These are phyloP conservation scores for Tolypocladium tropicale DNA, from an alignment of 2,329 filamentous ascomycete genomes.

Conservation along the genomic window DNA sequence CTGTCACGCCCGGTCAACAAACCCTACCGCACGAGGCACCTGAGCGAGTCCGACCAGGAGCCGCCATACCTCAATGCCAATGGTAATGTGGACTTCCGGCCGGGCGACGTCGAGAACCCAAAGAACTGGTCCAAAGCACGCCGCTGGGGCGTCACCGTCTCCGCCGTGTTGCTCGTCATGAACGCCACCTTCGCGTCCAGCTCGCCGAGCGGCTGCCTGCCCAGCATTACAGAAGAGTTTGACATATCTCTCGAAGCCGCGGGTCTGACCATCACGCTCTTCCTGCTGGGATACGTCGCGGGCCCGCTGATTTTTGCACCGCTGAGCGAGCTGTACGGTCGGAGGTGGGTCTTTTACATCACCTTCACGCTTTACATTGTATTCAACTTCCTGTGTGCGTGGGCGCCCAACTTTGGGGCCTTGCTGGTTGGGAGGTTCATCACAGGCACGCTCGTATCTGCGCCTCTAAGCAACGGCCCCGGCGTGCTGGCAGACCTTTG, in stretches of 20 bases:
- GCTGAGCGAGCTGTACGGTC: conserved; percentile 45
- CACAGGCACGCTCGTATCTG: conserved; percentile 43
- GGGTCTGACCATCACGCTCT: conserved; percentile 41
- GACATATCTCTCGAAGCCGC: conserved; percentile 35
- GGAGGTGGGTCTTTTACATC: conserved; percentile 41
- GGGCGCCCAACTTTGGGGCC: conserved; percentile 40
- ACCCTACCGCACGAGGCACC: conserved; percentile 33
- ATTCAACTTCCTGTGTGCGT: conserved; percentile 44
- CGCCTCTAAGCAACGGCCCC: conserved; percentile 35
- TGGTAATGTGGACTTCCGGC: conserved; percentile 40
- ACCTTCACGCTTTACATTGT: conserved; percentile 36
- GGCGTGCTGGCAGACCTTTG: conserved; percentile 45
- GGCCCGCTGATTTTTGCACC: conserved; percentile 50
- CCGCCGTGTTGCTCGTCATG: conserved; percentile 35
- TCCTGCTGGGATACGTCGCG: conserved; percentile 45
- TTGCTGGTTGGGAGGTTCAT: conserved; percentile 45
- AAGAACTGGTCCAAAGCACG: conserved; percentile 33
- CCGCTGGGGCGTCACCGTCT: conserved; percentile 30
- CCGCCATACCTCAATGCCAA: conserved; percentile 34
- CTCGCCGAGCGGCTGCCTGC: conserved; percentile 21
- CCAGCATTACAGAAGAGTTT: conserved; percentile 23
- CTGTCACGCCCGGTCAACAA: conserved; percentile 42
- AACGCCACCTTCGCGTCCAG: conserved; percentile 43
- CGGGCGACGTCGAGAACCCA: conserved; percentile 39
- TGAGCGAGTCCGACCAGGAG: neutral